Percentiles rank a stretch among this genome's conserved stretches.
Conservation (phyloP, 306 rosid species). For the Lotus japonicus region DNA sequence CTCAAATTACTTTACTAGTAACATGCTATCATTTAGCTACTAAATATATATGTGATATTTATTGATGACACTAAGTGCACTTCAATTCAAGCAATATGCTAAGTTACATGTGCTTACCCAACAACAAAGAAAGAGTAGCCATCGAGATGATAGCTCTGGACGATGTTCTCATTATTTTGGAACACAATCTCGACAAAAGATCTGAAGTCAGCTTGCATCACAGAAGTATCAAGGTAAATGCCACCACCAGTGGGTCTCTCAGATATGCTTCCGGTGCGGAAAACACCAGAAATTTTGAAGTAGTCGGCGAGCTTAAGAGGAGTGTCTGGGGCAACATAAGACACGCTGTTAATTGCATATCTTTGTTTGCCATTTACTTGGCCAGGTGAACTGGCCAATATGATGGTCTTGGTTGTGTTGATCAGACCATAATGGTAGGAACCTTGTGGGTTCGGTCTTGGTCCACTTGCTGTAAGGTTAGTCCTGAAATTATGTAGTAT, state of each 20-base stretch:
- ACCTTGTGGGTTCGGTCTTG: constrained; percentile 97
- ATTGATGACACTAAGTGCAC: neutral
- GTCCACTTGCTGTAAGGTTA: constrained; percentile 98
- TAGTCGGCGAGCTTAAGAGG: constrained; percentile 89
- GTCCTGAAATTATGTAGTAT: constrained; percentile 48
- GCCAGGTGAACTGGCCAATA: constrained; percentile 62
- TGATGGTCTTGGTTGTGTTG: constrained; percentile 55
- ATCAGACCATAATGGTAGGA: constrained; percentile 93
- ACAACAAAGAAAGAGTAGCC: constrained; percentile 96
- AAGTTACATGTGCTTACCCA: constrained; percentile 48
- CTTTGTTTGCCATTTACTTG: constrained; percentile 74
- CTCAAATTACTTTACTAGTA: neutral
- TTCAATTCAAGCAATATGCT: neutral
- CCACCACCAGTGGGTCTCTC: constrained; percentile 80
- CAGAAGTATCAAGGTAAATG: constrained; percentile 82
- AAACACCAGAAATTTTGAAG: constrained; percentile 74
- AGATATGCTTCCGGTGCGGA: constrained; percentile 77
- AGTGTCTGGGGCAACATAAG: constrained; percentile 79
- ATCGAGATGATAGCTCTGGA: constrained; percentile 87
- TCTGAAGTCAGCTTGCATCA: constrained; percentile 77
- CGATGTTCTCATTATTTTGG: constrained; percentile 75
- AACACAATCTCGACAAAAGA: constrained; percentile 74
- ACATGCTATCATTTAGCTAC: neutral
- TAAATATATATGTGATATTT: no score
- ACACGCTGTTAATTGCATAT: constrained; percentile 87